phyloP scores from a whole-genome alignment of 202 grass and related monocot species.

The Hordeum pubiflorum region DNA sequence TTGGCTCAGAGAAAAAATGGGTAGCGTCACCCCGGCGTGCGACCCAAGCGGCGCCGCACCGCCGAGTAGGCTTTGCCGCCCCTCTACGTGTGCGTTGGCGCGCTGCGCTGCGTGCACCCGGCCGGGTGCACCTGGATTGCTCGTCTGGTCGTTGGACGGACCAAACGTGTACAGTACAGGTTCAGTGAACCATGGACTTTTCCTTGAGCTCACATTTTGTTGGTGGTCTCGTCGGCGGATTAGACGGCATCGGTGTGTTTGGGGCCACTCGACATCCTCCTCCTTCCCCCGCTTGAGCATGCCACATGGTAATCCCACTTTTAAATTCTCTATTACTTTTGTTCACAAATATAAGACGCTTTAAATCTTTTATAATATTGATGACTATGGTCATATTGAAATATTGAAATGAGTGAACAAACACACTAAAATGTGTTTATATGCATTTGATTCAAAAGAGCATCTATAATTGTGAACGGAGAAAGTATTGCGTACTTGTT shows the following conservation, averaged over 20 bases:
- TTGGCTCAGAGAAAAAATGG: not conserved
- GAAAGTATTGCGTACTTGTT: no score
- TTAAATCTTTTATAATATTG: no score
- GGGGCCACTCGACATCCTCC: not conserved
- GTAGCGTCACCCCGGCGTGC: constrained; percentile 10
- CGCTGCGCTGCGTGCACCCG: not conserved
- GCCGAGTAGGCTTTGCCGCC: not conserved
- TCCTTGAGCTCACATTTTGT: not conserved
- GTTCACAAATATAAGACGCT: no score
- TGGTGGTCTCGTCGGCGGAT: not conserved
- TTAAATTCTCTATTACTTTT: not conserved
- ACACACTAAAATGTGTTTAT: no score
- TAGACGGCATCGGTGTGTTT: not conserved
- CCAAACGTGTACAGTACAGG: not conserved
- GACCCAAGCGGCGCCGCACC: not conserved
- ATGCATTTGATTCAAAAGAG: no score
- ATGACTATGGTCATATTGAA: no score
- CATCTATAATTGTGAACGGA: no score
- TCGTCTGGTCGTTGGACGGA: no score
- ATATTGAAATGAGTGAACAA: no score
- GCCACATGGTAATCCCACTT: not conserved
- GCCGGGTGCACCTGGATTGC: not conserved
- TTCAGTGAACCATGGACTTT: constrained; percentile 9
- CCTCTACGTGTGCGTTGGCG: not conserved
- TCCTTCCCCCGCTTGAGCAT: not conserved